Evolutionary conservation across 768 basidiomycete species (phyloP), one percentile per base, ranked within the genome.

Genomic region (Leucocoprinus sp.): DNA sequence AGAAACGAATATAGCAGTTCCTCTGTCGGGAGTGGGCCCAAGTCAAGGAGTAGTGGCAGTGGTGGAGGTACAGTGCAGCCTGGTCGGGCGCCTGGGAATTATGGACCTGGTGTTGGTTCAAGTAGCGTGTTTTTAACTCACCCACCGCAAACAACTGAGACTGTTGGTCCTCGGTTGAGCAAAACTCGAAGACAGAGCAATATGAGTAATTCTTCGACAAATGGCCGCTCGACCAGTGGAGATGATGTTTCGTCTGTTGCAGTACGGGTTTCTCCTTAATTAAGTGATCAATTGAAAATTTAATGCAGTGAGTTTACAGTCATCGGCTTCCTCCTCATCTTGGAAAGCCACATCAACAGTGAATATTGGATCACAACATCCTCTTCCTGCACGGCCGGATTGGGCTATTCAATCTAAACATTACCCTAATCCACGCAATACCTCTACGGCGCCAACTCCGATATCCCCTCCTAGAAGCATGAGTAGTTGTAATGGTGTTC

Each of bases 371-470:
- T 84, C 82, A 17, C 74, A 72, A 53, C 71, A 88, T 64, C 89
- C 88, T 11, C 70, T 92, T 29, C 89, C 89, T 3, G 67, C 86
- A 2, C 73, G 89, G 47, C 89, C 89, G 31, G 89, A 92, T 59
- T 92, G 90, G 89, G 88, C 89, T 14, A 84, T 91, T 3, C 86
- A 86, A 12, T 68, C 91, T 26, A 87, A 83, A 59, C 76, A 86
- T 58, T 76, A 86, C 0, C 82, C 86, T 48, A 69, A 55, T 52
- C 66, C 64, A 29, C 70, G 66, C 15, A 68, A 59, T 18, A 65
- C 70, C 11, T 31, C 31, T 4, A 31, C n/a, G 9, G n/a, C 11
- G 6, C 11, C 26, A 53, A 65, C 71, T 11, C 66, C 71, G 18
- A 64, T 68, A 43, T 65, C 69, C 3, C 60, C 65, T 9, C 57